Base-by-base conservation (phyloP, 2,329 filamentous ascomycete species). In the Scytalidium sp. region DNA sequence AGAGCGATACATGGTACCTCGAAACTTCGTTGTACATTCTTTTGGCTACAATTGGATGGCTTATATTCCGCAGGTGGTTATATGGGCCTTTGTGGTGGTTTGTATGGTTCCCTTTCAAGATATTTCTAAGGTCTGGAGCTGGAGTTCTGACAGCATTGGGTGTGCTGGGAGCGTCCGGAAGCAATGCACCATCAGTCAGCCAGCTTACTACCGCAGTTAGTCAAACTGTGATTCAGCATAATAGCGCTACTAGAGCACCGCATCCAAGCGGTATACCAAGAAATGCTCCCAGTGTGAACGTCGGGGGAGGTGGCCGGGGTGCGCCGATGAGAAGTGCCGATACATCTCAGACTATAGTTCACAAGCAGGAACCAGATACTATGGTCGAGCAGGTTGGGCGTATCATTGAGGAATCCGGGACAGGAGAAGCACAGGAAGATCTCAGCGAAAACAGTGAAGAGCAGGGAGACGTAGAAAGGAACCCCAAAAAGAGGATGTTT, bases 1-100 rank as follows among this genome's bases (percentile, higher is more conserved):
- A 99, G 76, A 94, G 87, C 57, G 94, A 99, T 66, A 97, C 92
- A 2, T 99, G 94, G 94, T 99, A 99, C 66, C 80, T 99, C 27
- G 88, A 94, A 70, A 95, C 89, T 32, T 84, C 92, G 2, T 84
- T 97, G 57, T 95, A 92, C 65, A 78, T 97, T 59, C 79, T 97
- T 15, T 63, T 87, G 19, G 80, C 73, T 5, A 97, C 91, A 1
- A 83, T 92, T 40, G 76, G 75, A 23, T 99, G 94, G 94, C 78
- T 99, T 7, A 65, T 96, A 6, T 97, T 95, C 63, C 77, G 94
- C 22, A 76, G 94, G 41, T 75, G 93, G 39, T 64, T 99, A 7
- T 99, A 95, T 72, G 93, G 94, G 0, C 94, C 94, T 1, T 69
- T 90, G 50, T 95, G 89, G 85, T 94, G 90, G 88, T 75, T 97